Evolutionary conservation across 164 flowering plant genomes (phyloP), one percentile per base, ranked within the genome.

Genomic region (Piper longum): DNA sequence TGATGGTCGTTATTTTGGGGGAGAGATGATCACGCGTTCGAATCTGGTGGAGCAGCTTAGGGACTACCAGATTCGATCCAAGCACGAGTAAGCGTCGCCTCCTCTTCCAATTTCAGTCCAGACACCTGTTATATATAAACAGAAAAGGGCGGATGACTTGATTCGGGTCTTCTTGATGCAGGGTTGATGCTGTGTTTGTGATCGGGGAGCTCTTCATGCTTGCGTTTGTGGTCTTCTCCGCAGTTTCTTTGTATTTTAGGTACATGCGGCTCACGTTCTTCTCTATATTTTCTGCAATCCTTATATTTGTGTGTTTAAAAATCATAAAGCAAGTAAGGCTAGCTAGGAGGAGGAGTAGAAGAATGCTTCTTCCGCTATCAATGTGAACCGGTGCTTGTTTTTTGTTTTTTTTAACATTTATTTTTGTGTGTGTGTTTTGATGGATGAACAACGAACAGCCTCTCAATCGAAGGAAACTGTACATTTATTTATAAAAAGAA

Each of bases 351-450:
- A 88, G 85, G 87, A 85, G 77, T 69, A 81, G 96, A 73, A 81
- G 96, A 82, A 90, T 90, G 96, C 97, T 93, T 75, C 89, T 93
- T 65, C 99, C 99, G 36, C 71, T 93, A 54, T 93, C 99, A 5
- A 90, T 93, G 97, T 93, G 78, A 77, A 61, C 60, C 52, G 58
- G 51, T 51, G 69, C 57, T 56, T 59, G 55, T 45, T 55, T 60
- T 19, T 62, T n/a, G n/a, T n/a, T 55, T 26, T 62, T 59, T 48
- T 26, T 26, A 26, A 26, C 36, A 26, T 26, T 26, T 26, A 2
- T 26, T 1, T 26, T 1, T 26, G 36, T 26, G 36, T 26, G 36
- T 26, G 36, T 26, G 36, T 26, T 26, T 26, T 26, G 36, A 26
- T 26, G 36, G 36, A 26, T 26, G 36, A 26, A 26, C 36, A 26